These are phyloP conservation scores for Oxyria digyna DNA, from an alignment of 148 eudicot species.

Conservation along the genomic window DNA sequence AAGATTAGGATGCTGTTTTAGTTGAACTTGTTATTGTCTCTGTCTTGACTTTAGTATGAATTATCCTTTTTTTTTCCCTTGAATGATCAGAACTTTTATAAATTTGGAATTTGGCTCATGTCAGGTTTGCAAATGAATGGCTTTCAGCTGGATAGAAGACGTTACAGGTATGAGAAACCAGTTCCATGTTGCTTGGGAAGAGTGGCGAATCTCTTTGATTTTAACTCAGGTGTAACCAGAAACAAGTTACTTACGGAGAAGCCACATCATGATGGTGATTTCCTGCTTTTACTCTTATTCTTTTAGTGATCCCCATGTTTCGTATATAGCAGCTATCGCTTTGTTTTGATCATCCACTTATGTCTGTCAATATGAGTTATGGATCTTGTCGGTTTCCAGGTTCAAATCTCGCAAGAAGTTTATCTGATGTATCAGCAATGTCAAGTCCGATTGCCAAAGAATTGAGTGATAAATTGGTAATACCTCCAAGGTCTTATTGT, in stretches of 20 bases:
- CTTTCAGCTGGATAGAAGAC: conserved; percentile 29
- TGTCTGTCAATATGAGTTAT: not conserved
- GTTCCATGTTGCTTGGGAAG: conserved; percentile 78
- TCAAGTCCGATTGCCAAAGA: conserved; percentile 29
- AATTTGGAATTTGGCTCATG: conserved; percentile 1
- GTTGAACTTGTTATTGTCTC: not conserved
- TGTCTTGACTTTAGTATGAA: not conserved
- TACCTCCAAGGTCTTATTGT: not conserved
- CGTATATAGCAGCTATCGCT: not conserved
- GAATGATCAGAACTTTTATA: not conserved
- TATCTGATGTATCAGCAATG: conserved; percentile 45
- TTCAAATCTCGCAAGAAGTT: conserved; percentile 51
- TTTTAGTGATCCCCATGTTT: not conserved
- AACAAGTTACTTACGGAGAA: conserved; percentile 64
- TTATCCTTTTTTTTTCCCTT: not conserved
- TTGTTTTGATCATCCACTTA: not conserved
- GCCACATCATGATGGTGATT: conserved; percentile 29
- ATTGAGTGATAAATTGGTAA: conserved; percentile 58
- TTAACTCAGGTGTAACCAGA: conserved; percentile 40
- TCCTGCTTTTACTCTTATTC: not conserved
- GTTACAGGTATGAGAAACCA: conserved; percentile 24
- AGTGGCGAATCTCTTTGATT: conserved; percentile 78
- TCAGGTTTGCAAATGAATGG: conserved; percentile 50
- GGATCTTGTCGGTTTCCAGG: conserved; percentile 28
- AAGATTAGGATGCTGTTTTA: not conserved